Conservation (phyloP, 371 early-diverging fungal genomes). For the Mortierella sp. region DNA sequence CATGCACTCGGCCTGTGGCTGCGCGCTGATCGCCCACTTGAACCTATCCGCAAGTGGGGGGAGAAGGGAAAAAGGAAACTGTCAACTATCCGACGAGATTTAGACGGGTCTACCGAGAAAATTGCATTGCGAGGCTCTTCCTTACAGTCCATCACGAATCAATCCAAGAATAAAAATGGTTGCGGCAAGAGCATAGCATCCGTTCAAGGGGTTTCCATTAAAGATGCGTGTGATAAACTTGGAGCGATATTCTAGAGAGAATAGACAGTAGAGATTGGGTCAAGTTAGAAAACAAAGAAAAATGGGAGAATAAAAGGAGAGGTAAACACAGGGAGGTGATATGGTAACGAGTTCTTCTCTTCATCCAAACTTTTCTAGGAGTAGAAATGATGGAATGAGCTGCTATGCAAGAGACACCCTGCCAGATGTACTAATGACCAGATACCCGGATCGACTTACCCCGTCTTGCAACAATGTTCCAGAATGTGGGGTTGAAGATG, state of each 20-base stretch:
- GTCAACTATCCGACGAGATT: not conserved
- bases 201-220: constrained; percentile 72
- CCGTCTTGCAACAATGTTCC: constrained; percentile 89
- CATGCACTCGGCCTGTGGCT: constrained; percentile 69
- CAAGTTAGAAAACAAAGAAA: too few species aligned
- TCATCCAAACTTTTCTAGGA: too few species aligned
- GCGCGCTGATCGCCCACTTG: constrained; percentile 72
- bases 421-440: too few species aligned
- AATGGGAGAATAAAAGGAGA: not conserved
- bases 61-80: constrained; percentile 14
- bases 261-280: too few species aligned
- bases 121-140: too few species aligned
- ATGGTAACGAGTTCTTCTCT: too few species aligned
- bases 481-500: constrained; percentile 88
- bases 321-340: too few species aligned
- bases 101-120: not conserved
- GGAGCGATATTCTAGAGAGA: constrained; percentile 73
- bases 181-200: constrained; percentile 84
- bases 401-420: not conserved
- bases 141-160: constrained; percentile 84
- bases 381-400: not conserved
- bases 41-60: constrained; percentile 54
- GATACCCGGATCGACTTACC: constrained; percentile 54
- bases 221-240: constrained; percentile 78
- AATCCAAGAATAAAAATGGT: constrained; percentile 87